Conservation (phyloP, 306 rosid genomes). For the Cicer cuneatum region DNA sequence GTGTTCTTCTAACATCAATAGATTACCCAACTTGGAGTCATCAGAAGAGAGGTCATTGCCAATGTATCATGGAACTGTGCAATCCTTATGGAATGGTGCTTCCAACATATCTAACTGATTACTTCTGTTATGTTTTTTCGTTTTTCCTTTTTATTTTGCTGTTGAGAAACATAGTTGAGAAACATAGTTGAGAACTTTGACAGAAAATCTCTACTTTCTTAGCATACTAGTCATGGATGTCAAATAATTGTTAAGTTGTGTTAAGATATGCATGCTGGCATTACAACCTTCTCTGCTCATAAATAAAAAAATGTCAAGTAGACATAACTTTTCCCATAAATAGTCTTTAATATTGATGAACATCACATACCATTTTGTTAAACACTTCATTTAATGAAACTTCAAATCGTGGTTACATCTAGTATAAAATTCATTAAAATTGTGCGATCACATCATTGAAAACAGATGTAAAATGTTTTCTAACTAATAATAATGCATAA, state of each 20-base stretch:
- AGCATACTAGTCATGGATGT: slow-evolving; percentile 25
- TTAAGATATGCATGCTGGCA: slow-evolving; percentile 15
- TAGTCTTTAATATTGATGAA: slow-evolving; percentile 1
- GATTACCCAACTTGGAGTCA: slow-evolving; percentile 53
- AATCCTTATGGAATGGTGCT: slow-evolving; percentile 54
- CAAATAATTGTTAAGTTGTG: slow-evolving; percentile 44
- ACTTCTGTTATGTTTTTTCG: background rate
- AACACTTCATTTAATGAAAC: background rate
- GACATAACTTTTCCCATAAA: background rate
- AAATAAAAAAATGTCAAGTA: slow-evolving; percentile 15
- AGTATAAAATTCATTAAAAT: too few relatives aligned
- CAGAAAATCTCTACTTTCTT: slow-evolving; percentile 2
- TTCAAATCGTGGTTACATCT: background rate
- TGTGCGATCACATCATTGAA: too few relatives aligned
- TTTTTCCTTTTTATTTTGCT: too few relatives aligned
- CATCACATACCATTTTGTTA: background rate
- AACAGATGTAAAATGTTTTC: too few relatives aligned
- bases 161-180: slow-evolving; percentile 24
- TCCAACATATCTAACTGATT: slow-evolving; percentile 49
- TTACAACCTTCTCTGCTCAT: slow-evolving; percentile 29
- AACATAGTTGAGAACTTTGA: slow-evolving; percentile 8
- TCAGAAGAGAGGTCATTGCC: slow-evolving; percentile 53
- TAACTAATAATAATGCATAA: too few relatives aligned
- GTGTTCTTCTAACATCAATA: slow-evolving; percentile 39
- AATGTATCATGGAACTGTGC: slow-evolving; percentile 43